Evolutionary conservation across 1,284 basidiomycete species (phyloP).

Genomic region (Meira nashicola): DNA sequence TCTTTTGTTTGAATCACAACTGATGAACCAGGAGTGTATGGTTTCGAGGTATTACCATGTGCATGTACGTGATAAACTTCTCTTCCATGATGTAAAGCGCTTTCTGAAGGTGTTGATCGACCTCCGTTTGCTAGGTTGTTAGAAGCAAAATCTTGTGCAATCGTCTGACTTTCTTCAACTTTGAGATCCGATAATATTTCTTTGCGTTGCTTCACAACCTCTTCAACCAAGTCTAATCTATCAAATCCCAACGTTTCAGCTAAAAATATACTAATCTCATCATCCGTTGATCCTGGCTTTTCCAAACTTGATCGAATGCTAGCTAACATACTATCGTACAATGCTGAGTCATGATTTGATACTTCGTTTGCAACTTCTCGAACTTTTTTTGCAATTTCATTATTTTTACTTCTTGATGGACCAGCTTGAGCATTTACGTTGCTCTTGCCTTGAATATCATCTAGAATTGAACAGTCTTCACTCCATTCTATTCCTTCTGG

Average conservation of each 20-base stretch:
- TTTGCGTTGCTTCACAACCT: background rate
- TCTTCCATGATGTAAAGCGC: background rate
- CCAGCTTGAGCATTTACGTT: too few species aligned
- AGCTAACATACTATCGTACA: background rate
- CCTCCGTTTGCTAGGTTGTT: background rate
- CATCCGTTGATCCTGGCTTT: constrained; percentile 37
- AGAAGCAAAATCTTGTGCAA: too few species aligned
- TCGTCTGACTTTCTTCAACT: too few species aligned
- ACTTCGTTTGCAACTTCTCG: too few species aligned
- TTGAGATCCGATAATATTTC: background rate
- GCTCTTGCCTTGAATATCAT: too few species aligned
- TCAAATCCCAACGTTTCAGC: constrained; percentile 83
- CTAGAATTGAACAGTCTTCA: too few species aligned
- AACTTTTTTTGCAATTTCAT: too few species aligned
- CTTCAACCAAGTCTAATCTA: background rate
- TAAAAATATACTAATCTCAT: constrained; percentile 72
- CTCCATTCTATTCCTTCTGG: too few species aligned
- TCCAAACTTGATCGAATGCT: background rate
- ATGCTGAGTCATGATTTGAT: constrained; percentile 2
- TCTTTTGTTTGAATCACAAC: constrained; percentile 47
- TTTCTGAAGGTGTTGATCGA: background rate
- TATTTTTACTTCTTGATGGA: too few species aligned
- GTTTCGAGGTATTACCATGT: constrained; percentile 12
- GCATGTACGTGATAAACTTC: background rate
- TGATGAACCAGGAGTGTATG: constrained; percentile 49